Evolutionary conservation across 2,329 filamentous ascomycete genomes (phyloP), one percentile per base, ranked within the genome.

Genomic region (Clarireedia homoeocarpa): DNA sequence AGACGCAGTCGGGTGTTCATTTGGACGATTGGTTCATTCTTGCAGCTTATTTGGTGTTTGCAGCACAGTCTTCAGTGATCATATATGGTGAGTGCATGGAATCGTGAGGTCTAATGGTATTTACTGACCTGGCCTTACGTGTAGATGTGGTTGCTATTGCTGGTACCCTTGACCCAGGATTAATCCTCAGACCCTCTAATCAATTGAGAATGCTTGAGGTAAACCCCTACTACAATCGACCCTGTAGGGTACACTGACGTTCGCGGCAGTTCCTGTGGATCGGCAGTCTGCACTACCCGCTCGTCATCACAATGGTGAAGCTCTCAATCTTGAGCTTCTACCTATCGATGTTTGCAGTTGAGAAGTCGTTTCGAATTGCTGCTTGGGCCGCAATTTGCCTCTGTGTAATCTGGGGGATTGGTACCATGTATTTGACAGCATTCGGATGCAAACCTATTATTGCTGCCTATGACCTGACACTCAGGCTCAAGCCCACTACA

Each of bases 251-350:
- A 5, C 10, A 27, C n/a, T 50, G 14, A 55, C 14, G 15, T 26
- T 44, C 20, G 1, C 17, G 15, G 4, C 10, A 45, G 47, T 15
- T 51, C 2, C 24, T 55, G 51, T 55, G 53, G 53, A 51, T 55
- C 38, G 38, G 47, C 27, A 51, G 27, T 20, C 40, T 51, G 0
- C 53, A 55, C 40, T 55, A 38, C 15, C 47, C 53, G 1, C 42
- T 55, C 17, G 23, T 55, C 6, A 51, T 55, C 26, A 55, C 47
- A 23, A 48, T 48, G 3, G 26, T 55, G 12, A 55, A 55, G n/a
- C 40, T 55, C 26, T 55, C 53, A 9, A 51, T 55, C 20, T 26
- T 55, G 45, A 51, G 47, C 38, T 36, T 51, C 42, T 55, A 55
- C 23, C 53, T 27, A 27, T 55, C 53, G 20, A 10, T 55, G n/a